phyloP scores from a whole-genome alignment of 2,329 filamentous ascomycete genomes.

The Apiospora hydei region DNA sequence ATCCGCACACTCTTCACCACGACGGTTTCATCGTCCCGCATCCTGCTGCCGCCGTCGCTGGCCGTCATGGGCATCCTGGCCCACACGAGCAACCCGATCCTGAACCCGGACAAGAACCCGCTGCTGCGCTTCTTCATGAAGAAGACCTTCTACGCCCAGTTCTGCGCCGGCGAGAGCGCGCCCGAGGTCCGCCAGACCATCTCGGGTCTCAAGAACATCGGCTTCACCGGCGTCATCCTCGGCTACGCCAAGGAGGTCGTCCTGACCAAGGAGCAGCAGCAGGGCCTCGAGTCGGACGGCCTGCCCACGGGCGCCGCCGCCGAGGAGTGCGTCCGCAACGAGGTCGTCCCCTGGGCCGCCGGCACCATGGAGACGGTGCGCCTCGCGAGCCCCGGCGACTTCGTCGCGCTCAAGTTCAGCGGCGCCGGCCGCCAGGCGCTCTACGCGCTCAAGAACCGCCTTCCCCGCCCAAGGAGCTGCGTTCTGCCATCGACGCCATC shows the following conservation, averaged over 20 bases:
- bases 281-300: conserved; percentile 51
- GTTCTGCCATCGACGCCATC: conserved; percentile 74
- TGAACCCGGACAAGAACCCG: conserved; percentile 79
- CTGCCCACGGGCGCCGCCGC: conserved; percentile 52
- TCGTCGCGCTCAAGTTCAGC: conserved; percentile 78
- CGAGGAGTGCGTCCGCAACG: conserved; percentile 58
- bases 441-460: conserved; percentile 67
- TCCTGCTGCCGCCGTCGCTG: conserved; percentile 75
- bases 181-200: conserved; percentile 73
- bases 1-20: conserved; percentile 75
- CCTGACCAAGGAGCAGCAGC: conserved; percentile 62
- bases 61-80: conserved; percentile 73
- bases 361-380: conserved; percentile 78
- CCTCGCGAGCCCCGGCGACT: conserved; percentile 74
- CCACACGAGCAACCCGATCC: conserved; percentile 68
- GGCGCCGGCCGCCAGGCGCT: conserved; percentile 81
- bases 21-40: conserved; percentile 71
- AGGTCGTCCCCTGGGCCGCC: conserved; percentile 74
- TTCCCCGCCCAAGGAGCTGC: conserved; percentile 70
- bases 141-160: conserved; percentile 88
- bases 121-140: conserved; percentile 75
- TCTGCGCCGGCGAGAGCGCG: conserved; percentile 82
- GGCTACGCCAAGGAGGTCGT: conserved; percentile 86
- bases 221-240: conserved; percentile 84
- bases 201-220: conserved; percentile 71